Evolutionary conservation across 208 protist species (phyloP), one percentile per base, ranked within the genome.

Genomic region (Trypanosoma mega): DNA sequence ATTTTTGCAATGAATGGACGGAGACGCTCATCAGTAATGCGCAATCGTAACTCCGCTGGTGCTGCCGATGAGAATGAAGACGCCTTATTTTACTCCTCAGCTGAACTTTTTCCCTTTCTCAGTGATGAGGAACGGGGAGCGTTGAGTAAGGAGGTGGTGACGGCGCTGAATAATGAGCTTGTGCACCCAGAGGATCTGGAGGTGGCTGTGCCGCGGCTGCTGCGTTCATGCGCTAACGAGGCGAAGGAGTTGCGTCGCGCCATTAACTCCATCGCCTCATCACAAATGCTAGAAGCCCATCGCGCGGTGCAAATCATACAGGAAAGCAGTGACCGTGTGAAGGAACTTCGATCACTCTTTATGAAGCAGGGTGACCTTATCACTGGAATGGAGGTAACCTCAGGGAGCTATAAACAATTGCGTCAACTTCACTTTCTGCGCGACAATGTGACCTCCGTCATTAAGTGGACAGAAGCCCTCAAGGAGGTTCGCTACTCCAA

Each of bases 401-500:
- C 77, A 26, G 52, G 74, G 21, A 78, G 74, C 68, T 92, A 90
- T 58, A 64, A 62, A 24, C 80, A 93, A 36, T 72, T 96, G 23
- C 76, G 75, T 16, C 75, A 90, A 62, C 63, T 96, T 43, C 78
- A 92, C 63, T 75, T 79, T 54, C 61, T 93, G 34, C 85, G 85
- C 23, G 82, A 88, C 37, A 96, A 96, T 55, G 79, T 96, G 7
- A 65, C 57, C 24, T 74, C 85, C 47, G 82, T 96, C 29, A 85
- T 96, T 41, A 47, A 87, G 46, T 96, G 89, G 86, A 79, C 84
- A 0, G 63, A 82, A 37, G 83, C 85, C 20, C 70, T 96, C 18
- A 89, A 88, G 41, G 83, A 92, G 55, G 81, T 96, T 24, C 89
- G 80, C 23, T 86, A 90, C 72, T 76, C 73, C 27, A 76, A 90